Evolutionary conservation across 768 basidiomycete genomes (phyloP), one percentile per base, ranked within the genome.

Genomic region (Leccinellum rugosiceps): DNA sequence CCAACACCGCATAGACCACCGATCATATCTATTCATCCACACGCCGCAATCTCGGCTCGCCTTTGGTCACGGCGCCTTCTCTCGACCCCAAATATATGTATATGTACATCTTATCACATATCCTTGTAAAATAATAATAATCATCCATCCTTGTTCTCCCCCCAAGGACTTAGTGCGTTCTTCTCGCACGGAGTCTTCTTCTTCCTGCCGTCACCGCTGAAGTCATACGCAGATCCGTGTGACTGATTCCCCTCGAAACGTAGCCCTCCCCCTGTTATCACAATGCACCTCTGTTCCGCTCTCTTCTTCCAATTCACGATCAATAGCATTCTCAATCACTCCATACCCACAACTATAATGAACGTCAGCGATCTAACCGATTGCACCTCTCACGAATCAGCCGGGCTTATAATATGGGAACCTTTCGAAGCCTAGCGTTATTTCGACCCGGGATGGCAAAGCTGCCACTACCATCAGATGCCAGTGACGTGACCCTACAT

Each of bases 151-250:
- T 41, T 41, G 38, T 41, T n/a, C 38, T 65, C 28, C 28, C 28
- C 50, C 38, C 60, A 60, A 61, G 70, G 68, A 50, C 52, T 56
- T 67, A 67, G 60, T 56, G 70, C 67, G 68, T 51, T 49, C 47
- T 57, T 59, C 52, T 50, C 45, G 57, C 58, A 41, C 58, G 59
- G 63, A 59, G 64, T 58, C 26, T 63, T 55, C 34, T 17, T 50
- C 38, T 21, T 13, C 28, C 34, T 64, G 65, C 62, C 69, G 71
- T 69, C 46, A 69, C 56, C 31, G 5, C 49, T 71, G 64, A 71
- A 62, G 63, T 70, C 67, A 69, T 71, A 58, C 31, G 65, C 69
- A 69, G 67, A 69, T 69, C 69, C 53, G 69, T 70, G 64, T 61
- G 68, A 69, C 57, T 56, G 59, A 60, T 58, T 50, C 52, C 47